phyloP scores from a whole-genome alignment of 192 early-diverging fungal species.

The Lobosporangium transversale region DNA sequence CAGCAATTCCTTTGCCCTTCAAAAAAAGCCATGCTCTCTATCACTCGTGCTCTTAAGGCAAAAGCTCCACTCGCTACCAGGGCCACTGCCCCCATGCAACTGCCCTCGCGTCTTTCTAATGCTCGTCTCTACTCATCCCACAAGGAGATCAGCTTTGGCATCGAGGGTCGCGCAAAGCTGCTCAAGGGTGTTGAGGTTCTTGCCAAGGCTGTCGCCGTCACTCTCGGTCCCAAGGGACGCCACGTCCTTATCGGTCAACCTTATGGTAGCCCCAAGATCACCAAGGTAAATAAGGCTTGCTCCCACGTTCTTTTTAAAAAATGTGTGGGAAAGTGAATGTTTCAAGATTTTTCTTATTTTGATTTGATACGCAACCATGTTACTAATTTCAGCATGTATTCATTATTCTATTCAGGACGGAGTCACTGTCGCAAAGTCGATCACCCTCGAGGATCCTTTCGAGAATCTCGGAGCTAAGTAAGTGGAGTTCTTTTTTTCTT shows the following conservation, averaged over 20 bases:
- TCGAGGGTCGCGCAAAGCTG: conserved; percentile 92
- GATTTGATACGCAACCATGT: no score
- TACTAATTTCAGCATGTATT: no score
- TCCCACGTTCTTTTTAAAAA: no score
- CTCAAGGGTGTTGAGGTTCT: conserved; percentile 96
- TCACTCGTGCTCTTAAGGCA: conserved; percentile 51
- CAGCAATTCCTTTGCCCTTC: no score
- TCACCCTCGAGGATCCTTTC: conserved; percentile 96
- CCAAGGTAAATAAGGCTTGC: conserved; percentile 72
- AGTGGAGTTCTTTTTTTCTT: conserved; percentile 1
- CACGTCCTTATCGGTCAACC: conserved; percentile 99
- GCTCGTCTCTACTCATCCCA: conserved; percentile 78
- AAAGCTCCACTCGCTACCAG: conserved; percentile 38
- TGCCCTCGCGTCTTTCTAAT: conserved; percentile 29
- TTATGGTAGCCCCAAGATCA: conserved; percentile 99
- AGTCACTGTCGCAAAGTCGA: conserved; percentile 98
- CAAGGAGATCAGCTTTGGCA: conserved; percentile 98
- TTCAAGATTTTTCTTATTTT: no score
- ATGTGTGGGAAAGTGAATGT: no score
- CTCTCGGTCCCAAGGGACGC: conserved; percentile 98
- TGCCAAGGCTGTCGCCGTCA: conserved; percentile 98
- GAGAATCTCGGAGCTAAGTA: conserved; percentile 97
- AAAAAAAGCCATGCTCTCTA: conserved; percentile 45
- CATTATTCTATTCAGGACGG: conserved; percentile 87
- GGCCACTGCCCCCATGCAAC: conserved; percentile 15